A percentile compares a stretch with the other conserved stretches of the same genome.
Evolutionary conservation across 108 stramenopile genomes (phyloP).

Genomic region (Skeletonema marinoi): DNA sequence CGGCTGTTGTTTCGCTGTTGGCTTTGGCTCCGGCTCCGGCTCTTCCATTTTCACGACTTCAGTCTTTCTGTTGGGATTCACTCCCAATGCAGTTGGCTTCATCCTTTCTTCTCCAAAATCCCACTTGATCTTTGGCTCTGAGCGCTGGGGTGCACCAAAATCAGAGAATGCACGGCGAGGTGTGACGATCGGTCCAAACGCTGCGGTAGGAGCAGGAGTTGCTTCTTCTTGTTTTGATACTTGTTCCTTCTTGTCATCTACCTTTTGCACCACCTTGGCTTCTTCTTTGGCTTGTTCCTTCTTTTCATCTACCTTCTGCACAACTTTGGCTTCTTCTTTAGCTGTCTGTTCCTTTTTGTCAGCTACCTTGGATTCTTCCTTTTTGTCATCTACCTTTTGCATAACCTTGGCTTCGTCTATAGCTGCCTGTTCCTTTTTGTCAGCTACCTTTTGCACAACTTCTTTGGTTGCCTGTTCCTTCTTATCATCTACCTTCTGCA

Average conservation of each 20-base stretch:
- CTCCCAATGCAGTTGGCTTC: not conserved
- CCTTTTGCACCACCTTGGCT: not conserved
- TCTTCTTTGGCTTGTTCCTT: not conserved
- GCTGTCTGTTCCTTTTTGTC: not conserved
- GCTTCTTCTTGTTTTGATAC: slow-evolving; percentile 1
- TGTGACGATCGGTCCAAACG: not conserved
- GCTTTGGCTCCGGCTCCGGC: not conserved
- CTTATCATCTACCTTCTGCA: too few species aligned
- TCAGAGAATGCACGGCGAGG: not conserved
- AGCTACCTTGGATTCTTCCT: not conserved
- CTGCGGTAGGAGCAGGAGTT: not conserved
- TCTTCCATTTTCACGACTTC: not conserved
- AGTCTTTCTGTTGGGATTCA: not conserved
- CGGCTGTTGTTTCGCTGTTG: not conserved
- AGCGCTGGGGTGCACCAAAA: not conserved
- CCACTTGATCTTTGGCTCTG: not conserved
- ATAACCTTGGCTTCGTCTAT: not conserved
- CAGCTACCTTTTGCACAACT: not conserved
- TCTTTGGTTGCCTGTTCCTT: not conserved
- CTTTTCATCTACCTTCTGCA: not conserved
- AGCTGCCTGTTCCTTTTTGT: not conserved
- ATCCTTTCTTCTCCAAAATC: not conserved
- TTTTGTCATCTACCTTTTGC: not conserved
- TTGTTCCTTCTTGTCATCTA: not conserved
- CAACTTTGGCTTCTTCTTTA: not conserved